These are phyloP conservation scores for Botrytis fragariae DNA, from an alignment of 2,329 filamentous ascomycete genomes.

Conservation along the genomic window DNA sequence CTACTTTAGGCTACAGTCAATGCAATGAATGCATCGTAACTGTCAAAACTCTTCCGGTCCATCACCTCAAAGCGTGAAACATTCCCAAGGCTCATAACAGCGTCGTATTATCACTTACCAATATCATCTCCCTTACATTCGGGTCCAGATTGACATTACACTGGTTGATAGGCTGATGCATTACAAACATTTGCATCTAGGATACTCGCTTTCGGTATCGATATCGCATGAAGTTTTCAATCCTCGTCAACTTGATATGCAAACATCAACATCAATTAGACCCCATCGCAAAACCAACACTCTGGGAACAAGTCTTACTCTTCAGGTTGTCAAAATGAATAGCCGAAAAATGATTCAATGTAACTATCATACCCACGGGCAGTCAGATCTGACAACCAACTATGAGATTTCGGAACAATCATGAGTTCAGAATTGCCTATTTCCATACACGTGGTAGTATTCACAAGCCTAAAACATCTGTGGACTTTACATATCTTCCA, in stretches of 20 bases:
- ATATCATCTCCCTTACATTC: background rate
- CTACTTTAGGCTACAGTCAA: background rate
- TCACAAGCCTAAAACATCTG: background rate
- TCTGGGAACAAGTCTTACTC: background rate
- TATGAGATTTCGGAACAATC: background rate
- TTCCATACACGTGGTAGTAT: background rate
- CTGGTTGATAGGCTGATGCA: background rate
- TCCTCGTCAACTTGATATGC: background rate
- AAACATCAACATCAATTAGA: background rate
- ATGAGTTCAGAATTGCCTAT: background rate
- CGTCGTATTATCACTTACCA: background rate
- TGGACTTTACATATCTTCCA: background rate
- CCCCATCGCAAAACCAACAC: background rate
- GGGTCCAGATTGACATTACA: background rate
- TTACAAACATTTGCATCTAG: background rate
- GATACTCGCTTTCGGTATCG: background rate
- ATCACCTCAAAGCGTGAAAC: background rate
- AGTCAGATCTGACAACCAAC: background rate
- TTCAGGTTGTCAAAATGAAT: background rate
- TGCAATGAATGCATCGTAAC: background rate
- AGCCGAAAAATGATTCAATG: background rate
- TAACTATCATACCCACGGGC: background rate
- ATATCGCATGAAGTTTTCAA: background rate
- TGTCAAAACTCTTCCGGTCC: background rate
- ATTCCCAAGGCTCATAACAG: background rate